Base-by-base conservation (phyloP, 2,329 filamentous ascomycete genomes). In the Sporothrix dimorphospora region DNA sequence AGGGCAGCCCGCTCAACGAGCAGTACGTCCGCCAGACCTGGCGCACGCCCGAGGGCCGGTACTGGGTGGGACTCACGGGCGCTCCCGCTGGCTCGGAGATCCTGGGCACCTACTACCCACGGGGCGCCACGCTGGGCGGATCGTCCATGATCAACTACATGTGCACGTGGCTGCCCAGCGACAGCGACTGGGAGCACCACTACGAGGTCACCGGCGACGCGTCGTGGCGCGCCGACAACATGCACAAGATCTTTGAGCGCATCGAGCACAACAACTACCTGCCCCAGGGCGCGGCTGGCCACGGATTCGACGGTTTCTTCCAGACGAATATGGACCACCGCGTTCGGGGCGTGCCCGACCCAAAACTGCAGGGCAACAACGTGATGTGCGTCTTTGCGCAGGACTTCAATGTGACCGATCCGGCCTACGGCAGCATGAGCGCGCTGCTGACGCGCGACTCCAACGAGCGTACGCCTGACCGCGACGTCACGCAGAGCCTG, bases 141-240 rank as follows among this genome's bases (percentile, higher is more conserved):
- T 79, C 75, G 14, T 77, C 76, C 27, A 78, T 79, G 76, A 77
- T 78, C 76, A 79, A 79, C 53, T 77, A 77, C 55, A 78, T 78
- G 77, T 74, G 75, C 8, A 71, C 71, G 61, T 78, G 76, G 76
- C 72, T 77, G n/a, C 77, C 77, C 21, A 75, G 73, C 66, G 75
- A 78, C 40, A 77, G 67, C 42, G 63, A 67, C 63, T 67, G 63
- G 63, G 63, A 67, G 7, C 49, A 67, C 14, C 63, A 67, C 42
- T 74, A 74, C 69, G 74, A 78, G 34, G 71, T 78, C 14, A 79
- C 77, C 2, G 77, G 77, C 5, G 77, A 79, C n/a, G 70, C 24
- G 51, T 55, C 51, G 24, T 55, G 51, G 51, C 24, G 24, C n/a
- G 51, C 51, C 7, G 51, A 53, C n/a, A 53, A 53, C 8, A 53